A percentile compares a stretch with the other conserved stretches of the same genome.
Conservation (phyloP, 306 rosid genomes). For the Pterocarpus macrocarpus region DNA sequence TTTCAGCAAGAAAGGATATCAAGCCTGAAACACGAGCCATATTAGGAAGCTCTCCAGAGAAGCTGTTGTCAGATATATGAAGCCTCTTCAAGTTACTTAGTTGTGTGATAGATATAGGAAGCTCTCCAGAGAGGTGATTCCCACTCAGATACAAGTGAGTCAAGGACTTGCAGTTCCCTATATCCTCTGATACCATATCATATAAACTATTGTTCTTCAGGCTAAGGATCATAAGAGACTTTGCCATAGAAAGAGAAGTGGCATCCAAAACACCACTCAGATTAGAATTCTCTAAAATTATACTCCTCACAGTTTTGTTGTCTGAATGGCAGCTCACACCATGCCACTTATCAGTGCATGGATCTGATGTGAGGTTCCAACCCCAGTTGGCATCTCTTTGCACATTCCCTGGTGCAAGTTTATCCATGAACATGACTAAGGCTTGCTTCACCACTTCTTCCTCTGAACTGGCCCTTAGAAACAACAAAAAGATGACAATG, state of each 20-base stretch:
- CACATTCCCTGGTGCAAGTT: constrained; percentile 55
- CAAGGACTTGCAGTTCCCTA: constrained; percentile 54
- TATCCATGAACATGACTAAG: constrained; percentile 66
- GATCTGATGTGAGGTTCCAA: constrained; percentile 70
- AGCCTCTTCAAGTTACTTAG: constrained; percentile 58
- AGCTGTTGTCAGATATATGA: constrained; percentile 54
- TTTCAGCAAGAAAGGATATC: constrained; percentile 59
- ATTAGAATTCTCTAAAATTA: constrained; percentile 50
- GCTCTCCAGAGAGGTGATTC: constrained; percentile 58
- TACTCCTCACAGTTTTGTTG: constrained; percentile 44
- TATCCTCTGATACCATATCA: constrained; percentile 57
- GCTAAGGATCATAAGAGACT: constrained; percentile 48
- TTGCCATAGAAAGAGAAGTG: constrained; percentile 53
- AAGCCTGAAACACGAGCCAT: constrained; percentile 56
- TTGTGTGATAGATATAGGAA: constrained; percentile 55
- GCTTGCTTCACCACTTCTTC: constrained; percentile 55
- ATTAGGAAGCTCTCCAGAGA: constrained; percentile 65
- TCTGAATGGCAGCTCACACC: constrained; percentile 56
- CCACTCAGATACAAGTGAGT: constrained; percentile 62
- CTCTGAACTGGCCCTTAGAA: constrained; percentile 49
- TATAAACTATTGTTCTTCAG: constrained; percentile 51
- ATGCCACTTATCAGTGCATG: constrained; percentile 64
- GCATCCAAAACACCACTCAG: constrained; percentile 58
- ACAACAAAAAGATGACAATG: constrained; percentile 47
- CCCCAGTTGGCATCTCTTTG: constrained; percentile 52